Base-by-base conservation (phyloP, 352 stramenopile species). In the Stramenopiles sp. region DNA sequence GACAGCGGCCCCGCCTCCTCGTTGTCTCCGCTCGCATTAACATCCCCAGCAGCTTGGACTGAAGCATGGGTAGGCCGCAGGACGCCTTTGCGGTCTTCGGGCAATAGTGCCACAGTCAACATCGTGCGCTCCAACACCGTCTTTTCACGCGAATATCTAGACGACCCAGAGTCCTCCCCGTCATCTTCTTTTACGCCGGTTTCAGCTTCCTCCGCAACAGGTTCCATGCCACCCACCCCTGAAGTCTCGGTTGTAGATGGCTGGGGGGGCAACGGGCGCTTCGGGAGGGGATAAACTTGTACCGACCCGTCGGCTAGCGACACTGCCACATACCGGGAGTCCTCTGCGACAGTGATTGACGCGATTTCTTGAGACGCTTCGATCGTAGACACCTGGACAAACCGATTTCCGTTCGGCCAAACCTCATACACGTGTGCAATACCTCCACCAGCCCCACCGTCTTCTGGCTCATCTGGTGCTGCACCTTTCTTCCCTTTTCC, bases 81-180 rank as follows among this genome's bases (percentile, higher is more conserved):
- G 6, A 71, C 53, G 53, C 53, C 53, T 71, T 2, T 2, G 33
- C 53, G 53, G 35, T 71, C 53, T 71, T 71, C 53, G 33, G 6
- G 2, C 33, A 33, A 35, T 6, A 71, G 12, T 35, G 6, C 35
- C 33, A 71, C 35, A 35, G 33, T 71, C 12, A 71, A 71, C 2
- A 6, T 33, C 6, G 53, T 2, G 1, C 53, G 53, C 35, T 71
- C 53, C 6, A 71, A 6, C 33, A 2, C 35, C 33, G 35, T 6
- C 12, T 71, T 71, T 71, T 71, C 53, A 35, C 53, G 2, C 1
- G 53, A 71, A 71, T 71, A 71, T 71, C 53, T 2, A 6, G 12
- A 71, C 31, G 6, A 4, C 4, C 35, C 35, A 6, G 31, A 31
- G 33, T 71, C 53, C 35, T 71, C 12, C 35, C 53, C 53, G 4